Evolutionary conservation across 108 stramenopile species (phyloP).

Genomic region (Mediolabrus comicus): DNA sequence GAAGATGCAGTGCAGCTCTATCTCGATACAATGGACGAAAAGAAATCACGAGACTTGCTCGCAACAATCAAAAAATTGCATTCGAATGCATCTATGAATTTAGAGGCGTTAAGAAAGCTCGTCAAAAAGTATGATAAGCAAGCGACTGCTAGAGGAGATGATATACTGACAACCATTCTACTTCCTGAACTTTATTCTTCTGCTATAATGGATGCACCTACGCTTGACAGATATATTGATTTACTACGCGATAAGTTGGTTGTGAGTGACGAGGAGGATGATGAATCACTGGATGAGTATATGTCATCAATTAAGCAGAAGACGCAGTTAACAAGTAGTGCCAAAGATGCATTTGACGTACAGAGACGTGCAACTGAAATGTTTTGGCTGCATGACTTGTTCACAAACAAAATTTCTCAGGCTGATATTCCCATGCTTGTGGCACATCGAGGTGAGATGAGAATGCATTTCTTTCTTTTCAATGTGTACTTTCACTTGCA

Average conservation of each 20-base stretch:
- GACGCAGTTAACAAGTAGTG: background rate
- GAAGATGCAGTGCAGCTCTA: slow-evolving; percentile 37
- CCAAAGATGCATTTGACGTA: slow-evolving; percentile 23
- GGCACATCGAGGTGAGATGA: slow-evolving; percentile 65
- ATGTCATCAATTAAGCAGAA: slow-evolving; percentile 25
- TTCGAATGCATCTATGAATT: slow-evolving; percentile 58
- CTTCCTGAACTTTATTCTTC: slow-evolving; percentile 64
- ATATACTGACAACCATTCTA: slow-evolving; percentile 40
- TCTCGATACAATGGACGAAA: slow-evolving; percentile 30
- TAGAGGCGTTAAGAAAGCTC: slow-evolving; percentile 69
- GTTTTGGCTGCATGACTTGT: slow-evolving; percentile 36
- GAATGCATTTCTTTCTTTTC: background rate
- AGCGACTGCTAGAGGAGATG: slow-evolving; percentile 37
- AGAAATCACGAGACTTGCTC: slow-evolving; percentile 36
- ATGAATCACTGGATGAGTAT: slow-evolving; percentile 23
- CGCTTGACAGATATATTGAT: slow-evolving; percentile 51
- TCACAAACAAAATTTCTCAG: slow-evolving; percentile 23
- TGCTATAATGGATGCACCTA: slow-evolving; percentile 43
- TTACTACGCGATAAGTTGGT: slow-evolving; percentile 47
- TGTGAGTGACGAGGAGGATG: slow-evolving; percentile 29
- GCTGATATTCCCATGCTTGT: slow-evolving; percentile 41
- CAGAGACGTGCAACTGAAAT: slow-evolving; percentile 39
- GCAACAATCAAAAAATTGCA: slow-evolving; percentile 38
- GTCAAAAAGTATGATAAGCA: slow-evolving; percentile 79
- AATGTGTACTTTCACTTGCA: background rate